These are phyloP conservation scores for Chondrostereum purpureum DNA, from an alignment of 1,284 basidiomycete genomes.

Conservation along the genomic window DNA sequence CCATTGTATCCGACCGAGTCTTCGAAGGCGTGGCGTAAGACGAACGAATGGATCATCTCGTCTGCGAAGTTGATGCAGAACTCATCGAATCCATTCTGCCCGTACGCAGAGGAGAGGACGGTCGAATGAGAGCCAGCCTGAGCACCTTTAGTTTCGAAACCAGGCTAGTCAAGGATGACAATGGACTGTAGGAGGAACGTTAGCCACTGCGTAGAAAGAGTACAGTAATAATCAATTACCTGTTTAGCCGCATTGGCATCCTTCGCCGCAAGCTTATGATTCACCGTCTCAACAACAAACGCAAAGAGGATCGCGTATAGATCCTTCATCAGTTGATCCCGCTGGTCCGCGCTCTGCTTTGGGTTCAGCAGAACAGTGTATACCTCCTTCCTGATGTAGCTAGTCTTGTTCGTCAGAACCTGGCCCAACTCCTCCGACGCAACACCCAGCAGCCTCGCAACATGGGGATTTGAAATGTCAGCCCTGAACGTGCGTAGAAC, in stretches of 20 bases:
- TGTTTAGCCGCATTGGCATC: slow-evolving; percentile 27
- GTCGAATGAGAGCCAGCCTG: slow-evolving; percentile 56
- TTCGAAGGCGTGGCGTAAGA: slow-evolving; percentile 70
- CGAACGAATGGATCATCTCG: slow-evolving; percentile 79
- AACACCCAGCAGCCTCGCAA: slow-evolving; percentile 71
- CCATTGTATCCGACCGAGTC: slow-evolving; percentile 64
- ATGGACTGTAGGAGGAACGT: slow-evolving; percentile 58
- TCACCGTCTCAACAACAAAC: slow-evolving; percentile 85
- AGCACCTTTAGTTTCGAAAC: slow-evolving; percentile 73
- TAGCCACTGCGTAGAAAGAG: too few species aligned
- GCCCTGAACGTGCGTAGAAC: too few species aligned
- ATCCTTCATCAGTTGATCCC: slow-evolving; percentile 76
- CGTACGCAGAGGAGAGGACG: slow-evolving; percentile 69
- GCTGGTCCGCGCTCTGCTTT: slow-evolving; percentile 66
- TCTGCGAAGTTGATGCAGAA: slow-evolving; percentile 85
- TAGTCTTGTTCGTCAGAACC: slow-evolving; percentile 78
- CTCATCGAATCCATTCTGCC: slow-evolving; percentile 80
- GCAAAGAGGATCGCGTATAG: slow-evolving; percentile 90
- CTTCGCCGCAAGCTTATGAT: slow-evolving; percentile 63
- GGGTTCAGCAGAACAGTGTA: slow-evolving; percentile 77
- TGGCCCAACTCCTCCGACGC: slow-evolving; percentile 69
- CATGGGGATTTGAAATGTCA: slow-evolving; percentile 58
- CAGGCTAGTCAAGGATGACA: slow-evolving; percentile 74
- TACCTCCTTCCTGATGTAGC: slow-evolving; percentile 82
- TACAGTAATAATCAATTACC: too few species aligned